Evolutionary conservation across 2,329 filamentous ascomycete species (phyloP), one percentile per base, ranked within the genome.

Genomic region (Pseudogymnoascus sp.): DNA sequence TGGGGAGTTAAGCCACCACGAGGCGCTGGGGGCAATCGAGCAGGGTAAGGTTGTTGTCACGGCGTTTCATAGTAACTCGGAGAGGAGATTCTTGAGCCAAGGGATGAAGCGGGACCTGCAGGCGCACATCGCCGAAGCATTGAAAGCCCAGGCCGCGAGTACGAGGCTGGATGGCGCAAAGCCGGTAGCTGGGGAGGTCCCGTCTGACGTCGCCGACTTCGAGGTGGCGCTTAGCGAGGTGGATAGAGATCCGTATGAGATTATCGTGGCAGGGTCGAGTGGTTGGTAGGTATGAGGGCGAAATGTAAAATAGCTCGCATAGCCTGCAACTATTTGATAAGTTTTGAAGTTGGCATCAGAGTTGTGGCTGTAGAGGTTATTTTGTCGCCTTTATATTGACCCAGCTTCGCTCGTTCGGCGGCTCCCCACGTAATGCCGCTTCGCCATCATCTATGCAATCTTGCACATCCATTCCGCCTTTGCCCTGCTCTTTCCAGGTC

Each of bases 1-100:
- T 0, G 95, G 95, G 1, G 95, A 99, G 78, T 84, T 97, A 80
- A 90, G 86, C 71, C 95, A 99, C 73, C 95, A 99, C 73, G 91
- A 95, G 67, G 92, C 93, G 2, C 82, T 99, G 64, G 85, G 89
- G 40, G 91, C 92, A 1, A 91, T 90, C 29, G 93, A 97, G 78
- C 84, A 87, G 64, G 93, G 93, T 1, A 87, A 87, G 67, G 88
- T 86, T 63, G 90, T 97, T 0, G 84, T 97, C 61, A 89, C 88
- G 42, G 81, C 96, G 59, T 96, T 96, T 71, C 95, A 99, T 75
- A 93, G 89, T 69, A 97, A 97, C 75, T 95, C 90, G 0, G 95
- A 99, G 79, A 80, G 95, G 37, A 87, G 86, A 0, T 99, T 93
- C 73, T 76, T 99, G 70, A 82, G 82, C 64, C 81, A 87, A 65